These are phyloP conservation scores for Dactylis glomerata DNA, from an alignment of 176 grass and related monocot genomes.

Conservation along the genomic window DNA sequence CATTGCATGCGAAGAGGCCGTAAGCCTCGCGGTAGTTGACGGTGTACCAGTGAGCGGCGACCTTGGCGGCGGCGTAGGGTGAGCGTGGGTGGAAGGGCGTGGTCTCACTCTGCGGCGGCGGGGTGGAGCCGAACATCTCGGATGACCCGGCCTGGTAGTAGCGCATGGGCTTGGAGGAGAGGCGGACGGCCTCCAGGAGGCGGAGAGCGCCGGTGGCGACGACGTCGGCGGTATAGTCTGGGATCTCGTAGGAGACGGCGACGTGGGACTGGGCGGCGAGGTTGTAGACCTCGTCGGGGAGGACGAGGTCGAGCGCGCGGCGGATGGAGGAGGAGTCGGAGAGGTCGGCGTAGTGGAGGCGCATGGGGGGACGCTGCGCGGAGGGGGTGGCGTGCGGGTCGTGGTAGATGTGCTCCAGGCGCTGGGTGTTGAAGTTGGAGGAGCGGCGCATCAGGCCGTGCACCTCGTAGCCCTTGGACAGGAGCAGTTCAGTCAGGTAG, in stretches of 20 bases:
- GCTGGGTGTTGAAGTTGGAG: constrained; percentile 96
- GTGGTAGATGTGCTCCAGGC: constrained; percentile 89
- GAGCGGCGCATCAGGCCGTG: constrained; percentile 95
- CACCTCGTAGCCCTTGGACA: constrained; percentile 88
- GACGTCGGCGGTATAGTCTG: constrained; percentile 92
- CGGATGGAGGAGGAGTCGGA: constrained; percentile 93
- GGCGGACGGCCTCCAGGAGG: constrained; percentile 90
- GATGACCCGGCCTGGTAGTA: constrained; percentile 98
- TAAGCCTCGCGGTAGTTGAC: constrained; percentile 99
- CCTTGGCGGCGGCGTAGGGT: constrained; percentile 88
- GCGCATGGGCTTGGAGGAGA: constrained; percentile 40
- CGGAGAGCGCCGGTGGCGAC: constrained; percentile 80
- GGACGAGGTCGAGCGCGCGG: constrained; percentile 69
- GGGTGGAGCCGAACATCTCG: constrained; percentile 97
- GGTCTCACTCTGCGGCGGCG: constrained; percentile 71
- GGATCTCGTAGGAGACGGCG: constrained; percentile 91
- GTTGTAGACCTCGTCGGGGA: constrained; percentile 98
- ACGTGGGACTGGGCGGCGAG: constrained; percentile 95
- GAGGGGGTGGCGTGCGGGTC: constrained; percentile 74
- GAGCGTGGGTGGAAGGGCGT: constrained; percentile 89
- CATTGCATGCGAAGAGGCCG: constrained; percentile 85
- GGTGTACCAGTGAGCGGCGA: constrained; percentile 99
- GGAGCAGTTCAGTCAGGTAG: constrained; percentile 88
- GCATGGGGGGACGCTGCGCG: constrained; percentile 59
- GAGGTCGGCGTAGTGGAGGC: constrained; percentile 96